These are phyloP conservation scores for Leccinum fibrillosum DNA, from an alignment of 768 basidiomycete genomes.

Conservation along the genomic window DNA sequence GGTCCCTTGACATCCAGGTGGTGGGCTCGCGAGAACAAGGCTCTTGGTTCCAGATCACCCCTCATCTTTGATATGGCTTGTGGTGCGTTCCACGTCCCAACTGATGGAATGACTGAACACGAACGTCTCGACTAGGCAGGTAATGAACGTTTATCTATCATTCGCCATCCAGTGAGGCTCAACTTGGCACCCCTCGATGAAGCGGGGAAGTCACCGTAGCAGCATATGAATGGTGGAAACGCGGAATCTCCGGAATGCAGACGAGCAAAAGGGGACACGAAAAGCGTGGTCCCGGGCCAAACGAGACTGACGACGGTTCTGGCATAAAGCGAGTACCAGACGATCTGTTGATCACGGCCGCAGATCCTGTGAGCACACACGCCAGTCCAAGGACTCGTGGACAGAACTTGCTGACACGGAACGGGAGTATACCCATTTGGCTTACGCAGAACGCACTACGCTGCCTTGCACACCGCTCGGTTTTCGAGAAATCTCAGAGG, in stretches of 20 bases:
- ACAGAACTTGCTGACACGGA: slow-evolving; percentile 12
- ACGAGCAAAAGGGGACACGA: slow-evolving; percentile 10
- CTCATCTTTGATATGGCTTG: slow-evolving; percentile 30
- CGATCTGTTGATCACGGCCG: slow-evolving; percentile 19
- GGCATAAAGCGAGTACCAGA: slow-evolving; percentile 7
- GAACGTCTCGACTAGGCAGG: slow-evolving; percentile 20
- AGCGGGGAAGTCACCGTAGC: slow-evolving; percentile 67
- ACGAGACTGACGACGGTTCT: background rate
- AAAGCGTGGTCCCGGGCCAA: background rate
- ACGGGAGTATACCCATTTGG: slow-evolving; percentile 55
- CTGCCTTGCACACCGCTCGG: slow-evolving; percentile 54
- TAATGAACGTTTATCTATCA: slow-evolving; percentile 4
- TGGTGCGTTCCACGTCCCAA: slow-evolving; percentile 15
- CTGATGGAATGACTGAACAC: background rate
- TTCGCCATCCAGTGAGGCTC: slow-evolving; percentile 23
- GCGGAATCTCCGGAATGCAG: slow-evolving; percentile 27
- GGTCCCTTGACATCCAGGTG: slow-evolving; percentile 11
- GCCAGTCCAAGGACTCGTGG: background rate
- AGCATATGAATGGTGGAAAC: slow-evolving; percentile 58
- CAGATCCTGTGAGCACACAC: slow-evolving; percentile 24
- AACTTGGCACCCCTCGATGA: background rate
- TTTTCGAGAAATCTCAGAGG: slow-evolving; percentile 62
- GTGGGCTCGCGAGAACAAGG: slow-evolving; percentile 20
- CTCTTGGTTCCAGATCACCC: slow-evolving; percentile 13
- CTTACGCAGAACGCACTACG: slow-evolving; percentile 54